Percentiles rank a stretch among this genome's conserved stretches.
Conservation (phyloP, 495 filamentous ascomycete genomes). For the Tuber microsphaerosporum region DNA sequence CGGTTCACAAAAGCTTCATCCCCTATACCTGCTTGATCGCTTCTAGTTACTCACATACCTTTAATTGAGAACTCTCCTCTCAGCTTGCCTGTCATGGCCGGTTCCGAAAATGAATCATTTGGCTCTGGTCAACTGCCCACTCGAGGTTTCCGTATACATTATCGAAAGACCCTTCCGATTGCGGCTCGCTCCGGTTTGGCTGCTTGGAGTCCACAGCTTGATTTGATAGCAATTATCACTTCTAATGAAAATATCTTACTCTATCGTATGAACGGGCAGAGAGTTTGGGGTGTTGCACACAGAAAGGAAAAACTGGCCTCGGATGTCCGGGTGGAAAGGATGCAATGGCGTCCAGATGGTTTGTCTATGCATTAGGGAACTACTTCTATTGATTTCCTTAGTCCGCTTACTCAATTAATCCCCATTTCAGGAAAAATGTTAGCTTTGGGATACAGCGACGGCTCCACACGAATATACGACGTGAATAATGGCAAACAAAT, state of each 20-base stretch:
- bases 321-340: conserved; percentile 31
- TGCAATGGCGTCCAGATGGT: conserved; percentile 42
- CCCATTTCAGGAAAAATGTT: conserved; percentile 36
- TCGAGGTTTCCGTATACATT: conserved; percentile 35
- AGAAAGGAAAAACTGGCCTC: conserved; percentile 34
- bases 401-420: conserved; percentile 10
- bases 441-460: conserved; percentile 40
- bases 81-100: conserved; percentile 15
- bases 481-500: conserved; percentile 42
- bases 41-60: not conserved
- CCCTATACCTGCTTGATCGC: not conserved
- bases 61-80: not conserved
- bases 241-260: conserved; percentile 56
- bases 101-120: conserved; percentile 11
- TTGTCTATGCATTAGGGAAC: not conserved
- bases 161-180: conserved; percentile 31
- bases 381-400: not conserved
- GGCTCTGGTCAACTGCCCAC: conserved; percentile 2
- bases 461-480: conserved; percentile 40
- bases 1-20: not conserved
- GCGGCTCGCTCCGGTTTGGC: conserved; percentile 44
- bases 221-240: conserved; percentile 59
- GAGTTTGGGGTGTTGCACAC: conserved; percentile 52
- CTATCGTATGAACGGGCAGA: conserved; percentile 62
- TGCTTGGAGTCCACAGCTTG: conserved; percentile 66